A percentile compares a stretch with the other conserved stretches of the same genome.
Conservation (phyloP, 352 stramenopile genomes). For the Phytophthora capsici region DNA sequence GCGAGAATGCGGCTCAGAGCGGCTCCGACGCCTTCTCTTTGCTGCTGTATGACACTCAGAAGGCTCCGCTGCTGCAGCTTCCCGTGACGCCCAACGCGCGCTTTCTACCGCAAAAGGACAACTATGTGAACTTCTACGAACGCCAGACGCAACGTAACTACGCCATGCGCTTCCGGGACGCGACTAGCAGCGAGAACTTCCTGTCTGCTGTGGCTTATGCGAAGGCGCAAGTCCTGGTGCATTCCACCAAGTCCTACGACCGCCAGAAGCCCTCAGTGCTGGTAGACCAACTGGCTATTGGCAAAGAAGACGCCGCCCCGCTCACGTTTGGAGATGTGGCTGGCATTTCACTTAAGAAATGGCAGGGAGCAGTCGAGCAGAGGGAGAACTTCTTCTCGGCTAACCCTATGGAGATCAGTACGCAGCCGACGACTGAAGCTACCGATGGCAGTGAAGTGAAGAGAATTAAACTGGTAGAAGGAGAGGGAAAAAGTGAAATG, state of each 20-base stretch:
- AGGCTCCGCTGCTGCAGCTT: slow-evolving; percentile 64
- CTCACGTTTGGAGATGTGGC: slow-evolving; percentile 56
- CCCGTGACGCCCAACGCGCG: slow-evolving; percentile 40
- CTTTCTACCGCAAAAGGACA: slow-evolving; percentile 73
- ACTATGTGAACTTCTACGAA: slow-evolving; percentile 80
- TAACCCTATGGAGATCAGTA: slow-evolving; percentile 63
- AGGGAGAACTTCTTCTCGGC: slow-evolving; percentile 50
- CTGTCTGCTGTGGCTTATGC: slow-evolving; percentile 55
- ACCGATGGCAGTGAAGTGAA: slow-evolving; percentile 44
- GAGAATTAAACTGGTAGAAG: slow-evolving; percentile 51
- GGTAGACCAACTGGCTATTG: slow-evolving; percentile 57
- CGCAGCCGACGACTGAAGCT: slow-evolving; percentile 29
- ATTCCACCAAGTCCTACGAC: slow-evolving; percentile 27
- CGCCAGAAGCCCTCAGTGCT: slow-evolving; percentile 27
- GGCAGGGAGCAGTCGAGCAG: slow-evolving; percentile 41
- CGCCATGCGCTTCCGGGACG: slow-evolving; percentile 81
- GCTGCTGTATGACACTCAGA: slow-evolving; percentile 77
- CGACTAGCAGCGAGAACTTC: slow-evolving; percentile 41
- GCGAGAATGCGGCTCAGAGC: slow-evolving; percentile 11
- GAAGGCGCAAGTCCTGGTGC: slow-evolving; percentile 60
- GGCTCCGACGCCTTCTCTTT: slow-evolving; percentile 46
- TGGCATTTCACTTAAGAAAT: slow-evolving; percentile 58
- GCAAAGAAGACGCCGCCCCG: slow-evolving; percentile 47
- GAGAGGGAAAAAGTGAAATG: neutral
- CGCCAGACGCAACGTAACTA: slow-evolving; percentile 58